Percentiles rank a stretch among this genome's conserved stretches.
Conservation (phyloP, 257 asterid genomes). For the Gynochthodes officinalis region DNA sequence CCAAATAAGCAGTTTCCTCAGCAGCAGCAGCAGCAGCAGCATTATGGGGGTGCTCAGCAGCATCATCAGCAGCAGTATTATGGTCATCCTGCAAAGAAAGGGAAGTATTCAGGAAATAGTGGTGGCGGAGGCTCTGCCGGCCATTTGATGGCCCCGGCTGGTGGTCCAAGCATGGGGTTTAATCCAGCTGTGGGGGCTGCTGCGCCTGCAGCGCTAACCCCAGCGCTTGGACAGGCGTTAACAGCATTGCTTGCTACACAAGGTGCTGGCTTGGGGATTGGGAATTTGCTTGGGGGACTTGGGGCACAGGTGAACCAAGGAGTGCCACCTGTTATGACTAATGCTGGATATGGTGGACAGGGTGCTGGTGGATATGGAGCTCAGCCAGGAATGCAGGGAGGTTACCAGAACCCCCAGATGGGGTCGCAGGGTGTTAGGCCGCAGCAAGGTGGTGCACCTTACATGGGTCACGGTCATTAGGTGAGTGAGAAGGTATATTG, state of each 20-base stretch:
- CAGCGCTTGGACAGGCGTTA: constrained; percentile 89
- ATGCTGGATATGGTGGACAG: constrained; percentile 71
- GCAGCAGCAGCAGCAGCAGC: constrained; percentile 46
- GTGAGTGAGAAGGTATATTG: constrained; percentile 31
- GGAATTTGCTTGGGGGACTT: constrained; percentile 84
- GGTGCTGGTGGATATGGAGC: constrained; percentile 62
- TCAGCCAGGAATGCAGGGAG: constrained; percentile 77
- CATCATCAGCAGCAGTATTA: constrained; percentile 54
- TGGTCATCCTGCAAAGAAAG: constrained; percentile 74
- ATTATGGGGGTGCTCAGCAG: constrained; percentile 30
- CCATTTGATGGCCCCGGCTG: constrained; percentile 89
- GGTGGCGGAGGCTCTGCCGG: constrained; percentile 49
- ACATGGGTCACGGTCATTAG: constrained; percentile 89
- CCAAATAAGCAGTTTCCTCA: constrained; percentile 48
- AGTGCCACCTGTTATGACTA: constrained; percentile 58
- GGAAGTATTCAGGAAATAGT: constrained; percentile 60
- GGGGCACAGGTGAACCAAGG: constrained; percentile 70
- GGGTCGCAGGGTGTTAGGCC: constrained; percentile 73
- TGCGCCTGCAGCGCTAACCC: constrained; percentile 45
- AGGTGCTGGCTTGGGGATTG: constrained; percentile 81
- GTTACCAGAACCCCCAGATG: constrained; percentile 71
- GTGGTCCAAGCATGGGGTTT: constrained; percentile 64
- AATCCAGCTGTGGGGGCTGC: constrained; percentile 56
- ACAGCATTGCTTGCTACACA: constrained; percentile 82
- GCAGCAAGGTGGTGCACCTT: constrained; percentile 87